A percentile compares a stretch with the other conserved stretches of the same genome.
phyloP scores from a whole-genome alignment of 805 yeast species.

The Kodamaea lidongshanica region DNA sequence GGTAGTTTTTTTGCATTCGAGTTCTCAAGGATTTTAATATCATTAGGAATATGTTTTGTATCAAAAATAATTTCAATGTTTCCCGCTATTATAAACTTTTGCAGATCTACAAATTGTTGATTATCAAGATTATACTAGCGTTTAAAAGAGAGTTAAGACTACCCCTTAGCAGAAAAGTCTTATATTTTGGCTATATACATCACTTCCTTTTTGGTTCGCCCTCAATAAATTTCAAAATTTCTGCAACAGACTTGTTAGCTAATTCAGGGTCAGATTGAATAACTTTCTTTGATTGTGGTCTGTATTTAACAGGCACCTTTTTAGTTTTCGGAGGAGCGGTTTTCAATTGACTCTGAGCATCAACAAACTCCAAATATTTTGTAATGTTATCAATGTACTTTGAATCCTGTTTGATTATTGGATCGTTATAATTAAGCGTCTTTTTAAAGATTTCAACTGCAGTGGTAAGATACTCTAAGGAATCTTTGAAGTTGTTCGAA shows the following conservation, averaged over 20 bases:
- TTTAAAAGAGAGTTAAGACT: too few relatives aligned
- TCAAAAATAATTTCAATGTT: too few relatives aligned
- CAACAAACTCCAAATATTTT: conserved; percentile 41
- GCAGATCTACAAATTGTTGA: too few relatives aligned
- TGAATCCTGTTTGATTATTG: conserved; percentile 59
- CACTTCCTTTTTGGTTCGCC: conserved; percentile 36
- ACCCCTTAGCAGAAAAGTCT: too few relatives aligned
- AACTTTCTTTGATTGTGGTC: conserved; percentile 9
- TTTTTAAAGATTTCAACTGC: conserved; percentile 54
- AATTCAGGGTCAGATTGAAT: conserved; percentile 44
- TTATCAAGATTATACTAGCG: too few relatives aligned
- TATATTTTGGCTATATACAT: not conserved
- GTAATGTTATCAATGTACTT: conserved; percentile 57
- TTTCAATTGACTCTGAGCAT: conserved; percentile 27
- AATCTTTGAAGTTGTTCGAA: conserved; percentile 45
- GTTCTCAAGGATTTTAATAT: too few relatives aligned
- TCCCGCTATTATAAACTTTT: too few relatives aligned
- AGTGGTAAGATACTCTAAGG: conserved; percentile 49
- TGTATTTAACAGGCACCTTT: conserved; percentile 15
- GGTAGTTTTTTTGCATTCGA: too few relatives aligned
- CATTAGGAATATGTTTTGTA: too few relatives aligned
- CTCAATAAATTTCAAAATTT: conserved; percentile 63
- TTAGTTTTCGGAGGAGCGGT: conserved; percentile 20
- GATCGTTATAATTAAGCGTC: conserved; percentile 62
- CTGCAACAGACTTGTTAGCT: conserved; percentile 64